Evolutionary conservation across 768 basidiomycete genomes (phyloP), one percentile per base, ranked within the genome.

Genomic region (Rhodosporidiobolus sp.): DNA sequence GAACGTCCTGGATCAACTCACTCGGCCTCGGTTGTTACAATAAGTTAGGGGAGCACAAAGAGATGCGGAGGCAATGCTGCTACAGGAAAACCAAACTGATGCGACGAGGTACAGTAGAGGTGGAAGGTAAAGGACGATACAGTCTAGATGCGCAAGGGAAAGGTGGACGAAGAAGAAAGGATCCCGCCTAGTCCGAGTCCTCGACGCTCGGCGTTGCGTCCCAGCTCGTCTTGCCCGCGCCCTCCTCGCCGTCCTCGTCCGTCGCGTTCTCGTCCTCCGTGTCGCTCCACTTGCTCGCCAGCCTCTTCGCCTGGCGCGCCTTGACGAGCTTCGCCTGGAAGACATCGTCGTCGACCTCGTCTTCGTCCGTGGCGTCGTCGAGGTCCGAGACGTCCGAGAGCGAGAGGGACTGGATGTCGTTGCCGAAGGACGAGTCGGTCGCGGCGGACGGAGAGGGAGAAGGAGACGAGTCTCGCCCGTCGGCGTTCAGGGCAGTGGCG

Each of bases 281-380:
- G 24, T 63, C 61, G 49, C 63, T 64, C 63, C 50, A 55, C 20
- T 12, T 43, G 43, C 53, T 46, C n/a, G 10, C 16, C 22, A 55
- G 3, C 28, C 53, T 5, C 20, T n/a, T 17, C 1, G 43, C 16
- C 63, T 46, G 38, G 4, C 52, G 26, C 50, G 50, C 34, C 10
- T 26, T 19, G 10, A 22, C 61, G 1, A 63, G 26, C 49, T 26
- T 50, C 26, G 61, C 50, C 32, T 49, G 49, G 26, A n/a, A 50
- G 8, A 35, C 49, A 6, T 30, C 49, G 50, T 63, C 49, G 19
- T 22, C 60, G 11, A 19, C 43, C n/a, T 60, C 58, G 28, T 43
- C n/a, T 20, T 61, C 60, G 32, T 61, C 60, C 35, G 57, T 43
- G 30, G 48, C 60, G 12, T n/a, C 45, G 30, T 19, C 28, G 3